phyloP scores from a whole-genome alignment of 176 grass and related monocot species.

The Metroxylon sagu region DNA sequence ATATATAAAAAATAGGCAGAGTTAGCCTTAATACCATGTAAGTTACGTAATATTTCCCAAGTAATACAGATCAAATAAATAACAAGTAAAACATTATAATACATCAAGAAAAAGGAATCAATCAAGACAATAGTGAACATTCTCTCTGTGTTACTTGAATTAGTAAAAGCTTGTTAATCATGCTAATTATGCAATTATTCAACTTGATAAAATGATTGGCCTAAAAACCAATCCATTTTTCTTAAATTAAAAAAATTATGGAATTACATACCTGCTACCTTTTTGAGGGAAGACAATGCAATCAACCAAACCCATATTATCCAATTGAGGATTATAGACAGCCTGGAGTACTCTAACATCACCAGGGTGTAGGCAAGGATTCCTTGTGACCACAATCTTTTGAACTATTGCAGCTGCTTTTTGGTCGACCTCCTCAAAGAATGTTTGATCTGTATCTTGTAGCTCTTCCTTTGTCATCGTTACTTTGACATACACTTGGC shows the following conservation, averaged over 20 bases:
- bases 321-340: slow-evolving; percentile 49
- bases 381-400: slow-evolving; percentile 71
- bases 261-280: slow-evolving; percentile 63
- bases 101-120: too few species aligned
- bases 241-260: not conserved
- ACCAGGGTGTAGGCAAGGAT: slow-evolving; percentile 92
- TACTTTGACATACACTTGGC: slow-evolving; percentile 74
- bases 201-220: too few species aligned
- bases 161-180: too few species aligned
- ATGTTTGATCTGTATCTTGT: slow-evolving; percentile 31
- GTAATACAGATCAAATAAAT: too few species aligned
- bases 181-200: too few species aligned
- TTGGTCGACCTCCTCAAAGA: slow-evolving; percentile 41
- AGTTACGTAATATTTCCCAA: too few species aligned
- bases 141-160: too few species aligned
- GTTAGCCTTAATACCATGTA: too few species aligned
- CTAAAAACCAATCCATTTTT: too few species aligned
- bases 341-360: slow-evolving; percentile 90
- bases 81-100: too few species aligned
- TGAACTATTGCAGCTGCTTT: slow-evolving; percentile 49
- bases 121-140: too few species aligned
- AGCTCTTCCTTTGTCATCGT: slow-evolving; percentile 67
- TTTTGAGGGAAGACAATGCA: slow-evolving; percentile 82
- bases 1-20: too few species aligned
- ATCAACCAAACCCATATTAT: slow-evolving; percentile 63